A percentile compares a stretch with the other conserved stretches of the same genome.
Conservation (phyloP, 2,329 filamentous ascomycete genomes). For the Cladorrhinum sp. region DNA sequence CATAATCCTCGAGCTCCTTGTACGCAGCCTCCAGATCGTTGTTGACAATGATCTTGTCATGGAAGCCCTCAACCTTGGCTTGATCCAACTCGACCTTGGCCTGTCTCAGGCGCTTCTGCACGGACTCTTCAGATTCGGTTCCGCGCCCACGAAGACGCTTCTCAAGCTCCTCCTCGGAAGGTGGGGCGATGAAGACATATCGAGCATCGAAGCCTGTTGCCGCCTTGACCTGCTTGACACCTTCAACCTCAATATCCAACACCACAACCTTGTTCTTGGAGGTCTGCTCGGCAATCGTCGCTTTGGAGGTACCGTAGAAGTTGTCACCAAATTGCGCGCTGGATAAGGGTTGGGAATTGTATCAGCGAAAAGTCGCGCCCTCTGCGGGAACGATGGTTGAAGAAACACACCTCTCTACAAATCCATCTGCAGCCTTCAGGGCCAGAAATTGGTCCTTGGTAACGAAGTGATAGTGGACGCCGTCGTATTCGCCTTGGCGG, state of each 20-base stretch:
- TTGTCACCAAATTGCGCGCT: slow-evolving; percentile 82
- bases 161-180: slow-evolving; percentile 71
- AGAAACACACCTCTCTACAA: slow-evolving; percentile 61
- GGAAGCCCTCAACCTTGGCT: slow-evolving; percentile 62
- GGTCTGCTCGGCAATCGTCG: slow-evolving; percentile 72
- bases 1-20: slow-evolving; percentile 28
- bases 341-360: background rate
- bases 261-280: slow-evolving; percentile 72
- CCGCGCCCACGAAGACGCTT: slow-evolving; percentile 68
- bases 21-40: slow-evolving; percentile 29
- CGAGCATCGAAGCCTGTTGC: slow-evolving; percentile 66
- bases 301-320: slow-evolving; percentile 79
- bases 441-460: slow-evolving; percentile 63
- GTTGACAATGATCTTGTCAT: slow-evolving; percentile 38
- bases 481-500: slow-evolving; percentile 70
- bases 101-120: slow-evolving; percentile 67
- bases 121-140: slow-evolving; percentile 72
- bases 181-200: slow-evolving; percentile 83
- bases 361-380: background rate
- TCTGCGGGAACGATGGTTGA: background rate
- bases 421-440: slow-evolving; percentile 66
- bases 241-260: slow-evolving; percentile 97
- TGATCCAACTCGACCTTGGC: slow-evolving; percentile 73
- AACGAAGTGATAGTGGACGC: slow-evolving; percentile 78
- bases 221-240: slow-evolving; percentile 87